Conservation (phyloP, 345 rosid species). For the Triadica sebifera region DNA sequence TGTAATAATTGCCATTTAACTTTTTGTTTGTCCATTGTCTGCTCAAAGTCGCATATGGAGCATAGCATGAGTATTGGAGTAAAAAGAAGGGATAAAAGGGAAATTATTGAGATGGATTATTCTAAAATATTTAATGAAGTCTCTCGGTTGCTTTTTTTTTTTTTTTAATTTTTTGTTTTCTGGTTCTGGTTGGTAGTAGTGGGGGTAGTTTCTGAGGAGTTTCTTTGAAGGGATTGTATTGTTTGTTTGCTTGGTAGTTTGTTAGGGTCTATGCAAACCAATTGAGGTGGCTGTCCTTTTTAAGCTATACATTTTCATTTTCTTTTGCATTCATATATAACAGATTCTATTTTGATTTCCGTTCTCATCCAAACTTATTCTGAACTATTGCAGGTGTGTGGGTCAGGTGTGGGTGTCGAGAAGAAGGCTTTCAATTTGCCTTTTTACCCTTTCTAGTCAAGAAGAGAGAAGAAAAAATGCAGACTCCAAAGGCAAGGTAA, state of each 20-base stretch:
- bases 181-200: constrained; percentile 76
- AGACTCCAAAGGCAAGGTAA: constrained; percentile 85
- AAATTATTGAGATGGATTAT: constrained; percentile 5
- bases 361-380: constrained; percentile 37
- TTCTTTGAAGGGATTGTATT: constrained; percentile 70
- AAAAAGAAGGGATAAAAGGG: constrained; percentile 11
- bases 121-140: constrained; percentile 19
- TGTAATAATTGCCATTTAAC: neutral
- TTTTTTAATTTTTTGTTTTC: constrained; percentile 25
- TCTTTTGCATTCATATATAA: constrained; percentile 30
- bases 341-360: constrained; percentile 28
- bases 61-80: constrained; percentile 17
- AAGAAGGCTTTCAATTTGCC: constrained; percentile 22
- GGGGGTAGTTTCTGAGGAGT: constrained; percentile 83
- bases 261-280: constrained; percentile 46
- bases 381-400: constrained; percentile 49
- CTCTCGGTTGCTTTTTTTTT: constrained; percentile 33
- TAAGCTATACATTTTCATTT: constrained; percentile 12
- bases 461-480: constrained; percentile 50
- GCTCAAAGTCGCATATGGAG: neutral
- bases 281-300: constrained; percentile 32
- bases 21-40: constrained; percentile 7
- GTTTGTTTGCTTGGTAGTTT: constrained; percentile 35
- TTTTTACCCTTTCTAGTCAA: constrained; percentile 11
- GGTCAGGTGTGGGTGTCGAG: constrained; percentile 45